Evolutionary conservation across 352 stramenopile genomes (phyloP), one percentile per base, ranked within the genome.

Genomic region (Pythium periplocum): DNA sequence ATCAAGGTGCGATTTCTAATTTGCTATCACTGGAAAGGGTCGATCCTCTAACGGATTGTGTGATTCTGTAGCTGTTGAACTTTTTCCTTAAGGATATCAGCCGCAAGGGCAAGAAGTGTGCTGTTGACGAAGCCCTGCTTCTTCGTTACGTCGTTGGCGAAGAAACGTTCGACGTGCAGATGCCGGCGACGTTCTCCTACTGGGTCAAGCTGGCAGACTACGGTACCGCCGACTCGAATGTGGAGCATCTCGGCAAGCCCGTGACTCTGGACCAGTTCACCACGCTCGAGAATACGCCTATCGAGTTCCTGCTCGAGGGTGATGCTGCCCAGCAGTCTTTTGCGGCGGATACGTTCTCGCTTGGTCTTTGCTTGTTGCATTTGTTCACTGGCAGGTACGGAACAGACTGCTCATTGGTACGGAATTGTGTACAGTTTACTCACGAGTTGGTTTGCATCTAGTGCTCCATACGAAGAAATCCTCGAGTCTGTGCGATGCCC

Each of bases 121-220:
- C 54, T 30, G 30, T 57, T 10, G 50, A 73, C 32, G 60, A 78
- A 53, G 65, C 76, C 48, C 54, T 80, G 6, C 53, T 73, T 6
- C 45, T 90, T 45, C 65, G 72, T n/a, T 95, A 93, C 48, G 53
- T 61, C 7, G 48, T 95, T 36, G 83, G 83, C 37, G 62, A 86
- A 30, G 48, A 44, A 4, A 55, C 59, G 17, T 92, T 91, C 61
- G 66, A 83, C 42, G 51, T 93, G 3, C 64, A 54, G 50, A 71
- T 91, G 53, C 77, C 81, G 4, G 61, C 59, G 2, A 72, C 67
- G 3, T 89, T 83, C 57, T 83, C 78, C 33, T 93, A 90, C 47
- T 92, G 77, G 77, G 92, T 98, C 11, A 99, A 99, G 70, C 73
- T 99, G 17, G 96, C 96, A 6, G 97, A 99, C 68, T 99, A 98